These are phyloP conservation scores for Nyssa sinensis DNA, from an alignment of 148 eudicot species.

Conservation along the genomic window DNA sequence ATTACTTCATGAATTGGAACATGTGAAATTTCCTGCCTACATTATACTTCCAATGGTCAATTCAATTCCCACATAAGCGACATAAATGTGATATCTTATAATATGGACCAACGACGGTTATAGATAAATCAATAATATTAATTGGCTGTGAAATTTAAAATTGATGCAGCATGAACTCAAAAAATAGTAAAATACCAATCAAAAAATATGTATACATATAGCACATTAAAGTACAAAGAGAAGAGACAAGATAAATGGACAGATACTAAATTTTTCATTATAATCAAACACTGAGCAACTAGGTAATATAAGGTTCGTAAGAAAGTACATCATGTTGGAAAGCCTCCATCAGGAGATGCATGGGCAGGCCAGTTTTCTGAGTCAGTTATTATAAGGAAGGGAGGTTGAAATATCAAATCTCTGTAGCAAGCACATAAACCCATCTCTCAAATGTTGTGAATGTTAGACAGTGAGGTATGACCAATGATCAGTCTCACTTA, in stretches of 20 bases:
- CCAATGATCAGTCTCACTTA: too few relatives aligned
- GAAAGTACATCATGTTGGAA: neutral
- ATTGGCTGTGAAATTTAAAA: too few relatives aligned
- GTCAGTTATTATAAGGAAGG: neutral
- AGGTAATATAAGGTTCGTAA: neutral
- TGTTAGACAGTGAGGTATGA: too few relatives aligned
- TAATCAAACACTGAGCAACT: too few relatives aligned
- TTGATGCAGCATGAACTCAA: too few relatives aligned
- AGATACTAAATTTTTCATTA: too few relatives aligned
- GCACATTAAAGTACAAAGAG: neutral
- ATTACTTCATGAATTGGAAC: slow-evolving; percentile 77
- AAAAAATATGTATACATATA: too few relatives aligned
- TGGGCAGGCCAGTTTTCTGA: neutral
- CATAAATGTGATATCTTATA: neutral
- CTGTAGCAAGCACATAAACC: too few relatives aligned
- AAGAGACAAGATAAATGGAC: neutral
- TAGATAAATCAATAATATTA: too few relatives aligned
- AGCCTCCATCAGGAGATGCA: neutral
- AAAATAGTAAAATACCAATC: too few relatives aligned
- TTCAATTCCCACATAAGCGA: neutral
- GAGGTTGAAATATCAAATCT: neutral
- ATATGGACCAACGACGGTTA: too few relatives aligned
- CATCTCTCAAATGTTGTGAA: too few relatives aligned
- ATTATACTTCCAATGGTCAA: slow-evolving; percentile 16
- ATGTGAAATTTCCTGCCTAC: slow-evolving; percentile 53